A percentile compares a stretch with the other conserved stretches of the same genome.
These are phyloP conservation scores for Beta macrorhiza DNA, from an alignment of 179 eudicot genomes.

Conservation along the genomic window DNA sequence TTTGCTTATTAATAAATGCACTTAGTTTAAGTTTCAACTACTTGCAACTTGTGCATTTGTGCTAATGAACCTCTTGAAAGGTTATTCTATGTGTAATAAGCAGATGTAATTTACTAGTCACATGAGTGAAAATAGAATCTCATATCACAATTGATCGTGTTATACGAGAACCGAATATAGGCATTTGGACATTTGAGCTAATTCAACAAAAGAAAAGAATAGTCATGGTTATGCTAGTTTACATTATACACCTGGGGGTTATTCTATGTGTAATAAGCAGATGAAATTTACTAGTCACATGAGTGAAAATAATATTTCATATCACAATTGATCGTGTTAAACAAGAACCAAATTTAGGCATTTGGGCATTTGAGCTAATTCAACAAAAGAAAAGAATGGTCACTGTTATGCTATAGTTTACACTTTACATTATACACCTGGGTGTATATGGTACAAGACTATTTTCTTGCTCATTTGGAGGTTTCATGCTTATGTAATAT, in stretches of 20 bases:
- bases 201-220: background rate
- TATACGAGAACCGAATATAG: too few relatives aligned
- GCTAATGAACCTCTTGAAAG: too few relatives aligned
- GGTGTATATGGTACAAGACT: background rate
- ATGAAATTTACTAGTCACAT: too few relatives aligned
- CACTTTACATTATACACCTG: background rate
- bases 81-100: too few relatives aligned
- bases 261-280: too few relatives aligned
- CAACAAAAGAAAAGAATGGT: background rate
- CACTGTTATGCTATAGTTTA: background rate
- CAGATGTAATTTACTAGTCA: too few relatives aligned
- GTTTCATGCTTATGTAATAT: background rate
- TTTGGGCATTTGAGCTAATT: background rate
- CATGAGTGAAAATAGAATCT: too few relatives aligned
- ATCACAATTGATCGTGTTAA: background rate
- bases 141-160: too few relatives aligned
- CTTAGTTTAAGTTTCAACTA: background rate
- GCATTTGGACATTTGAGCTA: background rate
- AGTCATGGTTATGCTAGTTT: too few relatives aligned
- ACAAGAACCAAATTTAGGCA: background rate
- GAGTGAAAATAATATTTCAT: too few relatives aligned
- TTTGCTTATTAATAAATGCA: background rate
- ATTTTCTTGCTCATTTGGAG: background rate
- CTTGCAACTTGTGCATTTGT: background rate
- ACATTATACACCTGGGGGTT: too few relatives aligned